Evolutionary conservation across 305 asterid species (phyloP).

Genomic region (Solanum chacoense): DNA sequence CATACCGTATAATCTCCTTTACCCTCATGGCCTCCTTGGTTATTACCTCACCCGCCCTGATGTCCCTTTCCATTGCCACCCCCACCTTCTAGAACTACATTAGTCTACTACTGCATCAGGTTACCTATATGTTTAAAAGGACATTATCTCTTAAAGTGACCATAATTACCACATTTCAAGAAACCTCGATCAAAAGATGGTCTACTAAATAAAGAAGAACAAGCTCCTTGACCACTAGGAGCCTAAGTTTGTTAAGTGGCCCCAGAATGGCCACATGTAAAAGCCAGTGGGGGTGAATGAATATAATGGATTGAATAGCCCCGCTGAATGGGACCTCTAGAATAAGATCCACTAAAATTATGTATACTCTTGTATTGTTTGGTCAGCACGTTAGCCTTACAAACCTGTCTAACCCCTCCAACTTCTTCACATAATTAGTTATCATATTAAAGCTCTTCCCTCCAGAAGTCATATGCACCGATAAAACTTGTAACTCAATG

Average conservation of each 20-base stretch:
- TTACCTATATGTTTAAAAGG: background rate
- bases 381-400: background rate
- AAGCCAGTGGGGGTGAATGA: background rate
- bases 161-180: background rate
- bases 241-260: background rate
- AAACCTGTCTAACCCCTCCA: background rate
- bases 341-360: background rate
- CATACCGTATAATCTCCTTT: background rate
- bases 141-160: background rate
- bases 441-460: background rate
- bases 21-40: background rate
- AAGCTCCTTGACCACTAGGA: fast-evolving
- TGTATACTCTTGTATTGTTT: background rate
- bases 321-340: background rate
- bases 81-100: background rate
- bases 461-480: background rate
- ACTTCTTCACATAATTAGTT: background rate
- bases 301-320: background rate
- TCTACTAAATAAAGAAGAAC: background rate
- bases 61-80: background rate
- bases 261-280: background rate
- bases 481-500: background rate
- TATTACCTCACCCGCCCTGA: background rate
- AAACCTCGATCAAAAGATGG: background rate
- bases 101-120: background rate